These are phyloP conservation scores for Microsporum audouinii DNA, from an alignment of 2,329 filamentous ascomycete genomes.

Conservation along the genomic window DNA sequence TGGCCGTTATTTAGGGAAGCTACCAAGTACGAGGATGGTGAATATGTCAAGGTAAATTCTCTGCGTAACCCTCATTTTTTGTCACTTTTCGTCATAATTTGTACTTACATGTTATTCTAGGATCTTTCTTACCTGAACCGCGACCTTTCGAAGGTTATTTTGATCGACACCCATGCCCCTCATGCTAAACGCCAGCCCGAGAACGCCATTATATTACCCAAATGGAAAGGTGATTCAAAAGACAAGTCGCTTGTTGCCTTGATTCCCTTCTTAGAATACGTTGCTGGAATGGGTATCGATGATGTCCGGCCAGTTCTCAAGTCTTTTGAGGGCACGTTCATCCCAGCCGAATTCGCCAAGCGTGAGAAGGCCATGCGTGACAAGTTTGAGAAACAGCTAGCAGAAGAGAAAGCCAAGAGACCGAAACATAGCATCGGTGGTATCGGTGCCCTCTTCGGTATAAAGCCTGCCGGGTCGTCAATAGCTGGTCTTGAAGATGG, in stretches of 20 bases:
- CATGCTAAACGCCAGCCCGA: constrained; percentile 89
- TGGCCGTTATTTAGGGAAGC: constrained; percentile 93
- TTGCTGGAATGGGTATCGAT: constrained; percentile 81
- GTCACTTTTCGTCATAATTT: neutral
- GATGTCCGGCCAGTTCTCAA: constrained; percentile 79
- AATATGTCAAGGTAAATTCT: constrained; percentile 74
- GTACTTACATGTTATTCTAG: constrained; percentile 35
- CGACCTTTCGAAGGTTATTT: constrained; percentile 85
- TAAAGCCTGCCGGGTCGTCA: constrained; percentile 53
- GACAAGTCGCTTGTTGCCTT: constrained; percentile 79
- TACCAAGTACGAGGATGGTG: constrained; percentile 91
- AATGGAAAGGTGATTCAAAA: constrained; percentile 73
- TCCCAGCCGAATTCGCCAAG: constrained; percentile 78
- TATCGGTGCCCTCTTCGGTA: constrained; percentile 60
- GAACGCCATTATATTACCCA: constrained; percentile 82
- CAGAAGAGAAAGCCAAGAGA: constrained; percentile 53
- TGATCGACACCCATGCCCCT: constrained; percentile 73
- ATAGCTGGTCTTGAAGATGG: constrained; percentile 52
- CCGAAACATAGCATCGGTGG: constrained; percentile 53
- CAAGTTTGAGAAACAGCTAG: constrained; percentile 70
- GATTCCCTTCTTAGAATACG: constrained; percentile 95
- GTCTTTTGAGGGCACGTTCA: constrained; percentile 79
- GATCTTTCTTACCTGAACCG: constrained; percentile 97
- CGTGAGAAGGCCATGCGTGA: constrained; percentile 76
- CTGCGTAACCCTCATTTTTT: neutral